Base-by-base conservation (phyloP, 306 rosid species). In the Vicia sativa region DNA sequence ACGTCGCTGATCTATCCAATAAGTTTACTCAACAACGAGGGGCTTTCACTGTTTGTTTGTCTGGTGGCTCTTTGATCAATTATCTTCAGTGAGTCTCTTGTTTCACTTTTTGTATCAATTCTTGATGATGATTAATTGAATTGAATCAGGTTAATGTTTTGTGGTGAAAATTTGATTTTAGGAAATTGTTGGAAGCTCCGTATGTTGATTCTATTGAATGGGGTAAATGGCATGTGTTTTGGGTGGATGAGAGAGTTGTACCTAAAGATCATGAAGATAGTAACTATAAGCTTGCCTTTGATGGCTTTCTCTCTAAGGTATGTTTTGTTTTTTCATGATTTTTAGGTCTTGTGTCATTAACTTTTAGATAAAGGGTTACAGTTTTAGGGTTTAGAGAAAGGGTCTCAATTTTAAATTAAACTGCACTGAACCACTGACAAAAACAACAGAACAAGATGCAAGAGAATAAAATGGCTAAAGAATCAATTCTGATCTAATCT, bases 231-330 rank as follows among this genome's bases (percentile, higher is more conserved):
- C 97, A 86, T 50, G 87, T 90, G 58, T 90, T 93, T 66, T 93
- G 96, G 97, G 81, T 87, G 60, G 99, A 93, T 66, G 97, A 93
- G 81, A 86, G 97, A 79, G 97, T 93, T 16, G 97, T 90, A 68
- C 96, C 96, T 2, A 93, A 86, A 81, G 86, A 87, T 82, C 90
- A 93, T n/a, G 84, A 60, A 42, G 99, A 93, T 62, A 93, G 99
- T 77, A 93, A 90, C 77, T 93, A 88, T 74, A 93, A 93, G 74
- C 99, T 93, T 72, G 99, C 96, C 72, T 65, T 70, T 65, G 97
- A 90, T 82, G 97, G 96, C 3, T 67, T 93, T 63, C 87, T 93
- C 70, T 90, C 84, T 65, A 88, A 93, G 99, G 97, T 93, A 55
- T 60, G 11, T 7, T 63, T 13, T 48, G 50, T 9, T 59, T 35